A percentile compares a stretch with the other conserved stretches of the same genome.
These are phyloP conservation scores for Microbotryomycetes sp. DNA, from an alignment of 1,284 basidiomycete genomes.

Conservation along the genomic window DNA sequence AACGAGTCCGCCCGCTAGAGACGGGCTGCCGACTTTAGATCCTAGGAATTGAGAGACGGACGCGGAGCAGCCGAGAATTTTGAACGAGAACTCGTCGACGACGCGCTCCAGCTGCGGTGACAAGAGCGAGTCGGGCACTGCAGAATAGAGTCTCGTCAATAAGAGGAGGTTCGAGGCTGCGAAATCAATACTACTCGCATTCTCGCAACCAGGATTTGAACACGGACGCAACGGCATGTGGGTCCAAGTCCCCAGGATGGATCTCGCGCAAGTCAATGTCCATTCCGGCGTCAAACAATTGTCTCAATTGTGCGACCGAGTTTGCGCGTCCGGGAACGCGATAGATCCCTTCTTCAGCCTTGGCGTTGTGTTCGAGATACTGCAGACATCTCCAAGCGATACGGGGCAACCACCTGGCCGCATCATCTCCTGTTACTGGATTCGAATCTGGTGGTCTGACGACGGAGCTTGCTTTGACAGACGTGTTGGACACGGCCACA, in stretches of 20 bases:
- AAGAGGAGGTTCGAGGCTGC: background rate
- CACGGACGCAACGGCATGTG: constrained; percentile 60
- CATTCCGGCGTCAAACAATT: constrained; percentile 20
- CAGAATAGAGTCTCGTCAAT: background rate
- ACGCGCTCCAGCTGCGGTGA: constrained; percentile 13
- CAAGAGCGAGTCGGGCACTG: constrained; percentile 34
- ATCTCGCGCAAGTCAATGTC: constrained; percentile 31
- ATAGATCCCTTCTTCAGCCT: constrained; percentile 64
- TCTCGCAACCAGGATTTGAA: constrained; percentile 49
- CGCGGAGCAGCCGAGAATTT: constrained; percentile 28
- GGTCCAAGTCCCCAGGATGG: constrained; percentile 28
- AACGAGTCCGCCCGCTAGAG: background rate
- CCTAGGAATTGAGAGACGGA: constrained; percentile 16
- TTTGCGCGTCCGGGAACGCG: constrained; percentile 42
- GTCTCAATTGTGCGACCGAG: constrained; percentile 8
- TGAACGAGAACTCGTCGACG: constrained; percentile 23
- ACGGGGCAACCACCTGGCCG: constrained; percentile 55
- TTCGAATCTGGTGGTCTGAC: background rate
- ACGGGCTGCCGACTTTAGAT: background rate
- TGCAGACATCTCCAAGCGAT: constrained; percentile 68
- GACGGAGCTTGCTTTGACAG: background rate
- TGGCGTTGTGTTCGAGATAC: constrained; percentile 67
- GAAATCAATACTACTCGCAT: constrained; percentile 39
- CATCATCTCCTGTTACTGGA: constrained; percentile 46
- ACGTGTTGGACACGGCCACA: constrained; percentile 4